Evolutionary conservation across 768 basidiomycete species (phyloP), one percentile per base, ranked within the genome.

Genomic region (Lactarius akahatsu): DNA sequence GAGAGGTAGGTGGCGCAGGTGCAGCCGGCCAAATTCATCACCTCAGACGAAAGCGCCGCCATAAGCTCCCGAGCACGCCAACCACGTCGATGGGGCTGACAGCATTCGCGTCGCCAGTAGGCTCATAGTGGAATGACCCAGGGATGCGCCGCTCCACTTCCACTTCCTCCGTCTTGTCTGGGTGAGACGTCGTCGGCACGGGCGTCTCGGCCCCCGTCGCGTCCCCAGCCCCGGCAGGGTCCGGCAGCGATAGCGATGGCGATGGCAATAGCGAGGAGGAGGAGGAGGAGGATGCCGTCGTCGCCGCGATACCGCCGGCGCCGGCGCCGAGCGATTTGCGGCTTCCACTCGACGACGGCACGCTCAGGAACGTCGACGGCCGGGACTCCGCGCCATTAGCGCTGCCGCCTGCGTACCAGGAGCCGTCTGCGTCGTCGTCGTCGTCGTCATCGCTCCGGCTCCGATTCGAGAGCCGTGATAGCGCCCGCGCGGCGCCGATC

Each of bases 401-500:
- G 30, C 30, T 32, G 30, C 30, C 9, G 66, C 57, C 52, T 45
- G 6, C 50, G 4, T 47, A 11, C n/a, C 45, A n/a, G 43, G 43
- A 9, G 10, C 20, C 15, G 8, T 32, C 30, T 32, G 8, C 63
- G n/a, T n/a, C n/a, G n/a, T n/a, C n/a, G 18, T 52, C 57, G 18
- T 43, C 43, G 26, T 56, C 18, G 13, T 40, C 45, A 30, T 15
- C 13, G 16, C 28, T 50, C 47, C 41, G 41, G 38, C 41, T 57
- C 30, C 11, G 30, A 5, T 34, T 54, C 4, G 38, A 11, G 26
- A 69, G 30, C 18, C 68, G 64, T 3, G 63, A 55, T 2, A 63
- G 1, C 28, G 52, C 80, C 20, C 80, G 78, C n/a, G 83, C 78
- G 47, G 79, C 77, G 59, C 76, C 73, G 71, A 95, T 92, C 16